A percentile compares a stretch with the other conserved stretches of the same genome.
These are phyloP conservation scores for Tilletia walkeri DNA, from an alignment of 1,284 basidiomycete genomes.

Conservation along the genomic window DNA sequence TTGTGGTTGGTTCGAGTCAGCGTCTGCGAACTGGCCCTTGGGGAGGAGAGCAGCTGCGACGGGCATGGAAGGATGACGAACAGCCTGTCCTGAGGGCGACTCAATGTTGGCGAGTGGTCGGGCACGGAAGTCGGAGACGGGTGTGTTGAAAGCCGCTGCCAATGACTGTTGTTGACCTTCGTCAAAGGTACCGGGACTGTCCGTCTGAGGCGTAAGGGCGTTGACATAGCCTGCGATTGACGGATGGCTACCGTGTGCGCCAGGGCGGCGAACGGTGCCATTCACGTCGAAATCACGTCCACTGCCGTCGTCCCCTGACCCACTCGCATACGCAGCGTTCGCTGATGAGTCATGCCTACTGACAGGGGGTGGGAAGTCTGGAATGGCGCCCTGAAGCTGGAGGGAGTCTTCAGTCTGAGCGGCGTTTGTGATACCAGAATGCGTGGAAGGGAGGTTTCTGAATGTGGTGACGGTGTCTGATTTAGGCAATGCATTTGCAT, in stretches of 20 bases:
- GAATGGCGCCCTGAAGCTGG: constrained; percentile 14
- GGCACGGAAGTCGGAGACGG: constrained; percentile 7
- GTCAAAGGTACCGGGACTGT: neutral
- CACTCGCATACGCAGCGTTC: too few species aligned
- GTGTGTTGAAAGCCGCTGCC: neutral
- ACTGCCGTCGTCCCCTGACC: too few species aligned
- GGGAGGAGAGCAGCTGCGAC: constrained; percentile 21
- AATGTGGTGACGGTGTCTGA: constrained; percentile 12
- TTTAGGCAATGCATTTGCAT: neutral
- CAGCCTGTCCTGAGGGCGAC: neutral
- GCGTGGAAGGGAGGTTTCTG: constrained; percentile 3
- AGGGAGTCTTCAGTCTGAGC: constrained; percentile 8
- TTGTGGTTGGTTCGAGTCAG: neutral
- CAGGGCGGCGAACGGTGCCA: neutral
- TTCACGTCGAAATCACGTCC: too few species aligned
- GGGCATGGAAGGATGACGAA: constrained; percentile 10
- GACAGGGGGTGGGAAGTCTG: constrained; percentile 14
- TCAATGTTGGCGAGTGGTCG: constrained; percentile 2
- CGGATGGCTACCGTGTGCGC: neutral
- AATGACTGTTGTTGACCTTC: neutral
- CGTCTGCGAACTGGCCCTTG: neutral
- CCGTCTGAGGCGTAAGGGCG: neutral
- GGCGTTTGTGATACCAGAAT: neutral
- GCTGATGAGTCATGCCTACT: neutral
- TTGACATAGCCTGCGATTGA: neutral